Conservation (phyloP, 345 rosid species). For the Citropsis articulata region DNA sequence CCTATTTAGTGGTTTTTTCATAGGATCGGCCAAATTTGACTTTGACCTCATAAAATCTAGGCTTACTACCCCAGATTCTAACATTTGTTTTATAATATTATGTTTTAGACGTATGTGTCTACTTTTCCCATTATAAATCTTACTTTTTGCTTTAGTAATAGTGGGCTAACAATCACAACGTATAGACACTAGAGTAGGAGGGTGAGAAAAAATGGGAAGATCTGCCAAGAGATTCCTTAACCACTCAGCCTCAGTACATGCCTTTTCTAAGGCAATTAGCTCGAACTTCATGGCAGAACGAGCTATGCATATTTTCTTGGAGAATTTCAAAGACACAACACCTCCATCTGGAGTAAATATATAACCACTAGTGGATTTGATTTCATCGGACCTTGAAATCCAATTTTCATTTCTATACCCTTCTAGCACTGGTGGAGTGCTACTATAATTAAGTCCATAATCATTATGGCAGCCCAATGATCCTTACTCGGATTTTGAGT, state of each 20-base stretch:
- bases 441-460: not conserved
- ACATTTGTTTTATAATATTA: not conserved
- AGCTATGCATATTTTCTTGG: not conserved
- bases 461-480: not conserved
- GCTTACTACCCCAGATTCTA: not conserved
- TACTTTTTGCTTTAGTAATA: not conserved
- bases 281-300: not conserved
- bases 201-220: not conserved
- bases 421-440: accelerated
- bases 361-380: not conserved
- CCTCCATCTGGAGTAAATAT: not conserved
- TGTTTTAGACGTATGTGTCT: not conserved
- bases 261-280: not conserved
- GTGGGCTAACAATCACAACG: not conserved
- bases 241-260: not conserved
- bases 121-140: not conserved
- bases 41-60: too few relatives aligned
- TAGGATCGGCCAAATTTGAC: too few relatives aligned
- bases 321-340: not conserved
- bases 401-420: not conserved
- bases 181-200: not conserved
- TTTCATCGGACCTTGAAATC: not conserved
- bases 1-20: too few relatives aligned
- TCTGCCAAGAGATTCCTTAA: not conserved
- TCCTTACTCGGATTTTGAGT: not conserved